phyloP scores from a whole-genome alignment of 164 flowering plant species.

The Vitis cinerea region DNA sequence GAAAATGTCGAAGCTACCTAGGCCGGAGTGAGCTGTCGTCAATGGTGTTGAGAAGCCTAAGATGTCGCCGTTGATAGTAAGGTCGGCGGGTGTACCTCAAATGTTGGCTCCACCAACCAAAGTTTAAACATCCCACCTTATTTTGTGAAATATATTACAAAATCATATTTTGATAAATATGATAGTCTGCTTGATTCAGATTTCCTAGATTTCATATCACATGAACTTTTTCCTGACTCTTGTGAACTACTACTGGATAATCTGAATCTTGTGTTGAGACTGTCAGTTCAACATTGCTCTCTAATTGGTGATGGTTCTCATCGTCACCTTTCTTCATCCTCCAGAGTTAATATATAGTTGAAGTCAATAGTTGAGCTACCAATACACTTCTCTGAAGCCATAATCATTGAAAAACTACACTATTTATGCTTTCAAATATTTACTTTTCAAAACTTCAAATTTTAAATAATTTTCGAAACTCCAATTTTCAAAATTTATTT shows the following conservation, averaged over 20 bases:
- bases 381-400: constrained; percentile 37
- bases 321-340: constrained; percentile 56
- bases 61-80: neutral
- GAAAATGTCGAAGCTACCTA: too few species aligned
- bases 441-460: too few species aligned
- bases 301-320: constrained; percentile 91
- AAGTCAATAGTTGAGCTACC: constrained; percentile 25
- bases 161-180: constrained; percentile 49
- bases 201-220: constrained; percentile 34
- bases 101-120: neutral
- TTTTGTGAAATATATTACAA: constrained; percentile 35
- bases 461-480: too few species aligned
- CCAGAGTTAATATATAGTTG: constrained; percentile 31
- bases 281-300: constrained; percentile 32
- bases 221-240: constrained; percentile 24
- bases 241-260: constrained; percentile 24
- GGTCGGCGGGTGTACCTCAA: constrained; percentile 1
- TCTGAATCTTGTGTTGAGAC: constrained; percentile 14
- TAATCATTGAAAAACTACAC: constrained; percentile 69
- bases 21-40: too few species aligned
- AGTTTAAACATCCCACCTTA: neutral
- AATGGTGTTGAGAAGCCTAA: too few species aligned
- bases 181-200: constrained; percentile 37
- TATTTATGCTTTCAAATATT: neutral
- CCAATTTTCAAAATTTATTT: too few species aligned